Evolutionary conservation across 1,139 yeast species (phyloP), one percentile per base, ranked within the genome.

Genomic region (Taiozyma sp.): DNA sequence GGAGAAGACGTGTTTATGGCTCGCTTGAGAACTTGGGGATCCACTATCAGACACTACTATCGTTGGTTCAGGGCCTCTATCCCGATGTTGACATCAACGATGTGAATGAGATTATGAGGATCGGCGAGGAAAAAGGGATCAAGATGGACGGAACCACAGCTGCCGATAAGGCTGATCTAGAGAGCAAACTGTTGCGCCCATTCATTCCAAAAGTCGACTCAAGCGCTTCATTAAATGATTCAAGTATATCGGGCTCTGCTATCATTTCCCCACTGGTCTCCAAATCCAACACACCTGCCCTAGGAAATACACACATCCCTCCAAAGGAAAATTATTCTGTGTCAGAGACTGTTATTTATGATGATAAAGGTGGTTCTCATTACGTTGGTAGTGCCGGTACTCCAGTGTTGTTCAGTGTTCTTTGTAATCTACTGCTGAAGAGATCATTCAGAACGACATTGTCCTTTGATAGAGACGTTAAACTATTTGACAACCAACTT

Each of bases 301-400:
- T 38, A 5, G 9, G 36, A 10, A 34, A 23, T 8, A 16, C 29
- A 3, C 32, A 19, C 12, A 19, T 13, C 12, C 27, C 19, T 24
- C 27, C 44, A 7, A 39, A 32, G 16, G 45, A 43, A 10, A 44
- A 49, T 27, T 47, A 51, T n/a, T 47, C 52, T 19, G 50, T 51
- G 1, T 48, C 52, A 44, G 76, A 72, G 49, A 59, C 72, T 13
- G 54, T 73, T 41, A 66, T 73, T 16, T 67, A 66, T 61, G 78
- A 73, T 53, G 61, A 67, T n/a, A 67, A 66, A 51, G 76, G 77
- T 4, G 73, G 70, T 47, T 68, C 74, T 0, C 77, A 73, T 56
- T 73, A 70, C 51, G 69, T 73, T 49, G 78, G 78, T 1, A 67
- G 71, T 22, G 67, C 67, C 22, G 75, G 77, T 24, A 72, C 76